Base-by-base conservation (phyloP, 768 basidiomycete genomes). In the Trametes cinnabarina region DNA sequence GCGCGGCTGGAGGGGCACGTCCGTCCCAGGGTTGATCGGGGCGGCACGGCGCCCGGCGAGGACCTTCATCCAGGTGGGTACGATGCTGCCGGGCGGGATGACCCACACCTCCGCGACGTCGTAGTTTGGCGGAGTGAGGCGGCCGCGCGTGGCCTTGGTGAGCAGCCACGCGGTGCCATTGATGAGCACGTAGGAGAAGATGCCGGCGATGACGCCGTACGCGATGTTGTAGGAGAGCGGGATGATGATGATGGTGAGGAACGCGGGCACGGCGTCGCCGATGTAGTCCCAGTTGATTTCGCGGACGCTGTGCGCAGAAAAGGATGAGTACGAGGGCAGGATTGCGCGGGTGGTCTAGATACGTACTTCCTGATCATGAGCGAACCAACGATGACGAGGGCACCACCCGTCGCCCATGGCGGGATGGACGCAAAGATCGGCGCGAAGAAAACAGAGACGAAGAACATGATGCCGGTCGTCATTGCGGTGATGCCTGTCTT, bases 251-350 rank as follows among this genome's bases (percentile, higher is more conserved):
- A 94, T 74, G 0, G 88, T 89, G 47, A 94, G 72, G 78, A 94
- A 93, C 0, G 92, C 90, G 12, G 92, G 92, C 0, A 94, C 82
- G n/a, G 87, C 82, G 66, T 94, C 91, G 8, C 92, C 92, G 20
- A 90, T 79, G 68, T 92, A 94, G 66, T 87, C 79, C 92, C 92
- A 94, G 72, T 94, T 94, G 71, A 94, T 87, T 44, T 91, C 91
- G 30, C 84, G 79, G 20, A 90, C 88, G 64, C 85, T 87, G 47
- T 52, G 10, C 26, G 28, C 1, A n/a, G 7, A 3, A 43, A 23
- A 0, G 15, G 4, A 60, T 17, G 12, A 49, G 37, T 49, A 30
- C 9, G 20, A n/a, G n/a, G n/a, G n/a, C n/a, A n/a, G n/a, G n/a
- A n/a, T n/a, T n/a, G n/a, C n/a, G n/a, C n/a, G 34, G 11, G 22